Percentiles rank a stretch among this genome's conserved stretches.
Evolutionary conservation across 495 filamentous ascomycete genomes (phyloP).

Genomic region (Hypoxylon subgilvum): DNA sequence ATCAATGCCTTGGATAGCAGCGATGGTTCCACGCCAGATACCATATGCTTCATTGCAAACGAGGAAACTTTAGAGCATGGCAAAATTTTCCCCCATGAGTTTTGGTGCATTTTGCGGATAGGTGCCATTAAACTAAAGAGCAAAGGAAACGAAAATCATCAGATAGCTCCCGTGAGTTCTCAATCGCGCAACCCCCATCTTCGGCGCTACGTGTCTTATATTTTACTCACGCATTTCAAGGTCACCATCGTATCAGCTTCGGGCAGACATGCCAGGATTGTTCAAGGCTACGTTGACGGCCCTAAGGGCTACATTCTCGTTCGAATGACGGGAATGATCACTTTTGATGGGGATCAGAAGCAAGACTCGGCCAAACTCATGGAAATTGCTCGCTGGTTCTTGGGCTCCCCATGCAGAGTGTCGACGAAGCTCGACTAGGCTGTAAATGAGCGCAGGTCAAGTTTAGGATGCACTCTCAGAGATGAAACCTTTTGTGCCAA

Average conservation of each 20-base stretch:
- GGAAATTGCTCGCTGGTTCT: not conserved
- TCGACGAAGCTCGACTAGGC: no score
- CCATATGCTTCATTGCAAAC: slow-evolving; percentile 2
- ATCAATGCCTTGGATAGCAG: not conserved
- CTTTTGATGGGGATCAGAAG: not conserved
- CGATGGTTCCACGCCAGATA: not conserved
- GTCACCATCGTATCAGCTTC: slow-evolving; percentile 4
- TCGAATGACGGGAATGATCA: not conserved
- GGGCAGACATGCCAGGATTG: not conserved
- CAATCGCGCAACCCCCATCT: not conserved
- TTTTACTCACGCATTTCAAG: not conserved
- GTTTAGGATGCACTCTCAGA: no score
- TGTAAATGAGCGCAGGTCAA: no score
- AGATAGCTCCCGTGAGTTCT: slow-evolving; percentile 1
- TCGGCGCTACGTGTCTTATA: not conserved
- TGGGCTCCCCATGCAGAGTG: not conserved
- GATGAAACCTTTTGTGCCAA: no score
- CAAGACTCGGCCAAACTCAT: not conserved
- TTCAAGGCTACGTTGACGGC: slow-evolving; percentile 4
- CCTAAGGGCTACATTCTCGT: not conserved
- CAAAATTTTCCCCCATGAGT: not conserved
- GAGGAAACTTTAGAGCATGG: not conserved
- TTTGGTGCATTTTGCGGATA: slow-evolving; percentile 3
- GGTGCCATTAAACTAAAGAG: not conserved
- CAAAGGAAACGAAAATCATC: not conserved